phyloP scores from a whole-genome alignment of 1,139 yeast genomes.

The Suhomyces chickasaworum region DNA sequence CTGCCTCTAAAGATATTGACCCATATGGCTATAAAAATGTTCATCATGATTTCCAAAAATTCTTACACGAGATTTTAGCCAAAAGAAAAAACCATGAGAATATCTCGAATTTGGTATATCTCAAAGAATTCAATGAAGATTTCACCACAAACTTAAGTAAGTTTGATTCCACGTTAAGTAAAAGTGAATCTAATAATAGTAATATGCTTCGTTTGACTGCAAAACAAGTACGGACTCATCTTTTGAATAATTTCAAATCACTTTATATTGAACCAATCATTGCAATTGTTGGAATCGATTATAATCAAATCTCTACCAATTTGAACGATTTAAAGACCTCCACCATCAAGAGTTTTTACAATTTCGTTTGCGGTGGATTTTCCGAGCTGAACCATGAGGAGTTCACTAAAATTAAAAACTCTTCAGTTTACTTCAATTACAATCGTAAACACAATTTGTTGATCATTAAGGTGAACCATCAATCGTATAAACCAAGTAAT shows the following conservation, averaged over 20 bases:
- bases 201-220: constrained; percentile 23
- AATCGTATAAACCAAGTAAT: constrained; percentile 18
- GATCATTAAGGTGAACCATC: constrained; percentile 33
- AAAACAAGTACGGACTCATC: constrained; percentile 38
- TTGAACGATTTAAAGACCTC: constrained; percentile 29
- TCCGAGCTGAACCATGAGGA: constrained; percentile 11
- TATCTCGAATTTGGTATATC: constrained; percentile 34
- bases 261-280: constrained; percentile 46
- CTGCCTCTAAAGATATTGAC: constrained; percentile 22
- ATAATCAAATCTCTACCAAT: constrained; percentile 37
- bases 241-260: constrained; percentile 38
- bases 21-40: constrained; percentile 40
- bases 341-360: constrained; percentile 31
- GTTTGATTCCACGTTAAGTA: constrained; percentile 17
- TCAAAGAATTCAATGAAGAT: constrained; percentile 39
- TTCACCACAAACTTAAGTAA: constrained; percentile 33
- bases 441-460: constrained; percentile 29
- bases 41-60: constrained; percentile 39
- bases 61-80: constrained; percentile 30
- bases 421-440: constrained; percentile 31
- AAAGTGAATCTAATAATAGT: constrained; percentile 24
- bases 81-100: constrained; percentile 25
- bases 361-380: constrained; percentile 11
- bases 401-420: constrained; percentile 23
- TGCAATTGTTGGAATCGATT: constrained; percentile 37